These are phyloP conservation scores for Globisporangium alternatum DNA, from an alignment of 352 stramenopile genomes.

Conservation along the genomic window DNA sequence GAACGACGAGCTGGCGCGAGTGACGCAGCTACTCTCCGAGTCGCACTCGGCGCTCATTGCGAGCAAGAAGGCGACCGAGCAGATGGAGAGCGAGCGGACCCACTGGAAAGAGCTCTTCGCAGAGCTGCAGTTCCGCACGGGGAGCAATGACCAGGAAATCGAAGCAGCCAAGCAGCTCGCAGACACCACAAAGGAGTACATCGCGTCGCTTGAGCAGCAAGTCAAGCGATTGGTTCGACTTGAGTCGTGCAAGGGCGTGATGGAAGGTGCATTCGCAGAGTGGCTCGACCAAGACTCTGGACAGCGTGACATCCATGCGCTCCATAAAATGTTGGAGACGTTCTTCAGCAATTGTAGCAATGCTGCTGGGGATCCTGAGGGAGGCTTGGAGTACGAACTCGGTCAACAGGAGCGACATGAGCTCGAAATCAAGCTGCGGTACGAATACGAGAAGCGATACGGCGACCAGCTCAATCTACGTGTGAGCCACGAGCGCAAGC, in stretches of 20 bases:
- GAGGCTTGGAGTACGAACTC: not conserved
- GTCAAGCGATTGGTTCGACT: constrained; percentile 16
- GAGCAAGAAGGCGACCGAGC: constrained; percentile 29
- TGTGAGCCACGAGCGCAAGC: constrained; percentile 52
- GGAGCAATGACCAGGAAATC: constrained; percentile 28
- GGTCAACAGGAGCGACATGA: constrained; percentile 13
- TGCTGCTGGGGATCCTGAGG: not conserved
- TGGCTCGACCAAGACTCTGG: constrained; percentile 1
- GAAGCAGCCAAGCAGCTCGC: constrained; percentile 34
- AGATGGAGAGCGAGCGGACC: constrained; percentile 29
- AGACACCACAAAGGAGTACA: constrained; percentile 25
- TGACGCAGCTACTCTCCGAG: constrained; percentile 45
- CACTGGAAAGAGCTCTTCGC: constrained; percentile 39
- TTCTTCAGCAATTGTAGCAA: constrained; percentile 14
- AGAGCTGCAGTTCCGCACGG: constrained; percentile 38
- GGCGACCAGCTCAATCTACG: constrained; percentile 51
- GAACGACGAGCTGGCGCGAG: constrained; percentile 40
- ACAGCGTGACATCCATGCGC: not conserved
- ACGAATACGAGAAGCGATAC: constrained; percentile 53
- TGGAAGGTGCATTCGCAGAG: constrained; percentile 2
- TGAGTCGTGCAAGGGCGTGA: not conserved
- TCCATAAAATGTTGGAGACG: constrained; percentile 22
- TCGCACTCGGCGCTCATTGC: constrained; percentile 37
- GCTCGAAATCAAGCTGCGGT: constrained; percentile 31
- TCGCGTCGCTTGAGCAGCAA: constrained; percentile 24